These are phyloP conservation scores for Begonia loranthoides DNA, from an alignment of 306 rosid genomes.

Conservation along the genomic window DNA sequence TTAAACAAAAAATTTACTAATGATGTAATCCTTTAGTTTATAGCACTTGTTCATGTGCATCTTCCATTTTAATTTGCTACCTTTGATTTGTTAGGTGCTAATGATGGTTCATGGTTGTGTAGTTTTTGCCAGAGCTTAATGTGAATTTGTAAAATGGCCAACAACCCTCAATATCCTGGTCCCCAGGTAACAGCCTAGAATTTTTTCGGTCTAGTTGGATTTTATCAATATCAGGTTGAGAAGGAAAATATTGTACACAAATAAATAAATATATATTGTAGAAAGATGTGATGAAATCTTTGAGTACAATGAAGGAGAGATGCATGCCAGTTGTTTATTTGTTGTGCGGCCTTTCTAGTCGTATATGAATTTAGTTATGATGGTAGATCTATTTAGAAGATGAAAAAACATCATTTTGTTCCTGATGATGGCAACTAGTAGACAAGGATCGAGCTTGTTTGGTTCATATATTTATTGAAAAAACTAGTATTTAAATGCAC, in stretches of 20 bases:
- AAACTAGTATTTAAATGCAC: too few species aligned
- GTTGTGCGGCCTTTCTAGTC: not conserved
- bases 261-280: not conserved
- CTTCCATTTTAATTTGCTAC: too few species aligned
- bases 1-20: too few species aligned
- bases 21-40: too few species aligned
- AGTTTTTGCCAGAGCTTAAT: constrained; percentile 15
- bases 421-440: not conserved
- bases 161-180: constrained; percentile 71
- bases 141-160: constrained; percentile 32
- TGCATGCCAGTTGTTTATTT: not conserved
- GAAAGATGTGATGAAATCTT: not conserved
- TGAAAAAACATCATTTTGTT: not conserved
- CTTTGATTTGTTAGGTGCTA: too few species aligned
- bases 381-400: not conserved
- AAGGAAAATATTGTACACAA: not conserved
- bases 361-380: not conserved
- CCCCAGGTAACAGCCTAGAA: constrained; percentile 39
- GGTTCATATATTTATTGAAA: not conserved
- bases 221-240: not conserved
- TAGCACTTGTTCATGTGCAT: too few species aligned
- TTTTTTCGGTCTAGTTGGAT: not conserved
- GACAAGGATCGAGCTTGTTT: not conserved
- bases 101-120: constrained; percentile 17
- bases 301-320: not conserved